phyloP scores from a whole-genome alignment of 2,329 filamentous ascomycete species.

The Botrytis fragariae region DNA sequence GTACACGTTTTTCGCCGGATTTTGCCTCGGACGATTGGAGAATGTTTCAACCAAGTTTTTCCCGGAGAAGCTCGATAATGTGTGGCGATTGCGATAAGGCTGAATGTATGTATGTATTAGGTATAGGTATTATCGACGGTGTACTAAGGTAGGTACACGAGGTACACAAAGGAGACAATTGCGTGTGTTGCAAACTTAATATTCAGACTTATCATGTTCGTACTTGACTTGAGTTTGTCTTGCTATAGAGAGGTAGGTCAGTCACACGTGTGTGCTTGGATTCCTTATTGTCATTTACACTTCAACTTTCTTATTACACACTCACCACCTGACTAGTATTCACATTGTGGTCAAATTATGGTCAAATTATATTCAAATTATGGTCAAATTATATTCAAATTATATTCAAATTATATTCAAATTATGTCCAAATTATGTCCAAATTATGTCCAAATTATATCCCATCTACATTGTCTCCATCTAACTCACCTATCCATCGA shows the following conservation, averaged over 20 bases:
- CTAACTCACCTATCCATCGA: too few species aligned
- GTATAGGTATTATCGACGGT: background rate
- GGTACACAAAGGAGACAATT: background rate
- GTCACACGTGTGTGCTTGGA: too few species aligned
- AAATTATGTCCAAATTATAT: too few species aligned
- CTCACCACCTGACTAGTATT: background rate
- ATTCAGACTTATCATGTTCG: background rate
- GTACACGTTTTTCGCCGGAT: background rate
- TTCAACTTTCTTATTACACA: background rate
- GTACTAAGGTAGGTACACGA: background rate
- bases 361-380: too few species aligned
- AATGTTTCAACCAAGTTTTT: background rate
- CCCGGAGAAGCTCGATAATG: background rate
- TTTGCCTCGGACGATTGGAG: background rate
- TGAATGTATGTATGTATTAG: background rate
- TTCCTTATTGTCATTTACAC: background rate
- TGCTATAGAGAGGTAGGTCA: too few species aligned
- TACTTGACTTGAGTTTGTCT: too few species aligned
- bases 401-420: too few species aligned
- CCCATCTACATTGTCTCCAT: background rate
- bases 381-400: too few species aligned
- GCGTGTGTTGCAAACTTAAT: background rate
- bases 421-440: too few species aligned
- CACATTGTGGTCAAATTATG: too few species aligned
- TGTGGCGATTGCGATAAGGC: conserved; percentile 10